Conservation (phyloP, 345 rosid species). For the Salix arbutifolia region DNA sequence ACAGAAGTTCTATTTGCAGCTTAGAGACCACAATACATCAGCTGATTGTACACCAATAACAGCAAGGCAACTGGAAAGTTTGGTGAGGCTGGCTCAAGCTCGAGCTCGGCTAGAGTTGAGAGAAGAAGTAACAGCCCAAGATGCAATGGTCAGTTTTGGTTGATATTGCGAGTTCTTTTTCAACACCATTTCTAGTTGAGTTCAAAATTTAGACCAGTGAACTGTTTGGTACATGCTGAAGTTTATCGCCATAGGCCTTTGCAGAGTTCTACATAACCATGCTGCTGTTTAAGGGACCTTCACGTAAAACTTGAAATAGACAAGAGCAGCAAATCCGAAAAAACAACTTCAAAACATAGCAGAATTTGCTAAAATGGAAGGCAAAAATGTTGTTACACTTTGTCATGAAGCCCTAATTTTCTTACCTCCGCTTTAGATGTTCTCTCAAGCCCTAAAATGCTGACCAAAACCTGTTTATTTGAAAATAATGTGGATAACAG, state of each 20-base stretch:
- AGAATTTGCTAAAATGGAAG: too few species aligned
- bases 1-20: constrained; percentile 76
- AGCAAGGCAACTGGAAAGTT: constrained; percentile 93
- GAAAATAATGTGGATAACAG: background rate
- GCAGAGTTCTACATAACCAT: background rate
- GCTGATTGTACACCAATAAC: constrained; percentile 94
- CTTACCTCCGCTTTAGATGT: background rate
- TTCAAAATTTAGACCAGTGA: background rate
- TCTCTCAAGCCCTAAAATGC: background rate
- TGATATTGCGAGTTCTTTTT: background rate
- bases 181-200: background rate
- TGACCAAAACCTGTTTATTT: background rate
- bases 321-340: too few species aligned
- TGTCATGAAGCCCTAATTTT: background rate
- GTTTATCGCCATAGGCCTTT: background rate
- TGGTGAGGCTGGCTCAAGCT: constrained; percentile 89
- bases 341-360: background rate
- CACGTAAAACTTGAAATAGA: too few species aligned
- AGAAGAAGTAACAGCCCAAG: constrained; percentile 85
- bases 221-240: background rate
- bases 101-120: constrained; percentile 91
- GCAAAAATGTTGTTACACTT: background rate
- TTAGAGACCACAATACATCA: constrained; percentile 83
- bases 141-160: constrained; percentile 48
- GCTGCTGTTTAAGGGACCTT: too few species aligned